Evolutionary conservation across 257 asterid species (phyloP), one percentile per base, ranked within the genome.

Genomic region (Orobanche coerulescens): DNA sequence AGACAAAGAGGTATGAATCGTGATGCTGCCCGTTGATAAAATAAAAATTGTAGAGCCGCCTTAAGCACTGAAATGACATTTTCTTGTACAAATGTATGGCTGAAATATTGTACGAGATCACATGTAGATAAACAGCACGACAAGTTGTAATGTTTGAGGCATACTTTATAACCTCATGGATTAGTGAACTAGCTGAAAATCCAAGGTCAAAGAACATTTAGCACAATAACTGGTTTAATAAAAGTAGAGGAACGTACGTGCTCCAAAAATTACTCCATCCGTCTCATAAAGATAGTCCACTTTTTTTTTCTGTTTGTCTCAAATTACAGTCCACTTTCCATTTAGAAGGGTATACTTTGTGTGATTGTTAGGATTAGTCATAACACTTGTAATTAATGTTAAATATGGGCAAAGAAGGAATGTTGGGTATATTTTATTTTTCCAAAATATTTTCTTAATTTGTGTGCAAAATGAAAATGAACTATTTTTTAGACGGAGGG

Each of bases 111-210:
- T 89, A 93, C 33, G 97, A 86, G 69, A 93, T 93, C 83, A 93
- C 98, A 31, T 93, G 98, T 13, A 93, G 86, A 76, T 93, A 89
- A 70, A 84, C 97, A 68, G 96, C 98, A 44, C 81, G 81, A 64
- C 96, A 89, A 40, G 81, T 78, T 12, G 86, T 73, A 59, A 86
- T 77, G 51, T 37, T 89, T 22, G 86, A 74, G 59, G 97, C 95
- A 66, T 89, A 86, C 70, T 83, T 84, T 53, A 77, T 75, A 66
- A 86, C 96, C 82, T 93, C 94, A 4, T 74, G 80, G 65, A 93
- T 84, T 2, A 89, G 74, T 28, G 86, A 84, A 67, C 95, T 74
- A 58, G 97, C 98, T 93, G 95, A 75, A 81, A 81, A 68, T 52
- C 39, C 63, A 74, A 73, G 23, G 68, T 54, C 62, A 54, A 51